Evolutionary conservation across 768 basidiomycete genomes (phyloP), one percentile per base, ranked within the genome.

Genomic region (Harrya chromipes): DNA sequence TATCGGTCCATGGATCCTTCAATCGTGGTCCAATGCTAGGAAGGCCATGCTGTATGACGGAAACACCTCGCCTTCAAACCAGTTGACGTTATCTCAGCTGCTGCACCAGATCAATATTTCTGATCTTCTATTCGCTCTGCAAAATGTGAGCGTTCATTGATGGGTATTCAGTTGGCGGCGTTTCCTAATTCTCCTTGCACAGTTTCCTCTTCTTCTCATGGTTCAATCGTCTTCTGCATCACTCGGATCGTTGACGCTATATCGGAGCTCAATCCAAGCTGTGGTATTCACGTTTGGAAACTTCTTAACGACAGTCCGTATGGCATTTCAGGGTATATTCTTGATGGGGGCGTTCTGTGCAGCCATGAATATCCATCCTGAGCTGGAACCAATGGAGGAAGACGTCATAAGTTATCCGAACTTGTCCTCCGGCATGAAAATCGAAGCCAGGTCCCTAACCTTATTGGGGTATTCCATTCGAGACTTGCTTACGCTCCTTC

Each of bases 281-380:
- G 74, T 91, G 37, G 74, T 91, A 11, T 79, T 79, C 60, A 82
- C 87, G 11, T 74, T 80, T 49, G 74, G 82, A 44, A 80, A 80
- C 58, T 63, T 92, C 53, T 62, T 84, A 26, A 78, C 80, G 36
- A 87, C 83, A 5, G 64, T 76, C 21, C 81, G 80, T 49, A 83
- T 85, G 82, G 82, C 83, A n/a, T 91, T 86, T 59, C 90, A 94
- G 66, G 81, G 83, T 27, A 77, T 93, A 43, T 94, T 94, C 70
- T 73, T 90, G 51, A 85, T 93, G 82, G 86, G 85, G 41, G 90
- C 91, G 7, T 94, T 91, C 62, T 83, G 81, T 59, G 88, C 88
- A 39, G 84, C 86, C 41, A 83, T 82, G 74, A 76, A 79, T 55
- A 69, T 91, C 53, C 79, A 81, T 55, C 87, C 87, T 23, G 76